Evolutionary conservation across 192 early-diverging fungal species (phyloP).

Genomic region (Backusella westeae): DNA sequence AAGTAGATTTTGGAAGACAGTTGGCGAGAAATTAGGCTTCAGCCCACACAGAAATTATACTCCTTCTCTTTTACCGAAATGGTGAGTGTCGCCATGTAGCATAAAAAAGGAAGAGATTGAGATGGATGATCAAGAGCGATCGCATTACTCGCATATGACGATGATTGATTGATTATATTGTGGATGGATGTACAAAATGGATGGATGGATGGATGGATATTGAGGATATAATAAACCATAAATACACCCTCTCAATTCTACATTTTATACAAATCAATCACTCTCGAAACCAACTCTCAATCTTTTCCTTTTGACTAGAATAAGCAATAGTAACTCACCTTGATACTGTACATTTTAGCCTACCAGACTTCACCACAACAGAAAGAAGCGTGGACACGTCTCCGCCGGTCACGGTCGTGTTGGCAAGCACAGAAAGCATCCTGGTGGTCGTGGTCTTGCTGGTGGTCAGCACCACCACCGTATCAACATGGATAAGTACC

Average conservation of each 20-base stretch:
- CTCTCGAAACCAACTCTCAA: background rate
- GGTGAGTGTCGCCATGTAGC: background rate
- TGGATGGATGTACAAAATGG: background rate
- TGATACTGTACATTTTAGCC: slow-evolving; percentile 45
- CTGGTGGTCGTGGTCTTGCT: slow-evolving; percentile 99
- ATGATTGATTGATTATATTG: background rate
- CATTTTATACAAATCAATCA: background rate
- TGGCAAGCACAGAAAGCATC: slow-evolving; percentile 90
- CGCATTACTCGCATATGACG: background rate
- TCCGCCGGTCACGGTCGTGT: slow-evolving; percentile 99
- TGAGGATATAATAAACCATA: background rate
- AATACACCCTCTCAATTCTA: background rate
- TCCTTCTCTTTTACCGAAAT: slow-evolving; percentile 8
- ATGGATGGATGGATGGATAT: background rate
- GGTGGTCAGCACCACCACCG: slow-evolving; percentile 99
- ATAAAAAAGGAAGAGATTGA: background rate
- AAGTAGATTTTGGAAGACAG: background rate
- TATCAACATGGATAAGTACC: slow-evolving; percentile 99
- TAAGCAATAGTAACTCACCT: background rate
- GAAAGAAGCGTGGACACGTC: slow-evolving; percentile 99
- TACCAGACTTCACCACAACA: slow-evolving; percentile 81
- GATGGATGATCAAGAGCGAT: background rate
- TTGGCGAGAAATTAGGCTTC: background rate
- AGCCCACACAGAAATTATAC: background rate
- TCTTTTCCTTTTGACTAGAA: background rate